Percentiles rank a stretch among this genome's conserved stretches.
Conservation (phyloP, 2,329 filamentous ascomycete species). For the Stemphylium beticola region DNA sequence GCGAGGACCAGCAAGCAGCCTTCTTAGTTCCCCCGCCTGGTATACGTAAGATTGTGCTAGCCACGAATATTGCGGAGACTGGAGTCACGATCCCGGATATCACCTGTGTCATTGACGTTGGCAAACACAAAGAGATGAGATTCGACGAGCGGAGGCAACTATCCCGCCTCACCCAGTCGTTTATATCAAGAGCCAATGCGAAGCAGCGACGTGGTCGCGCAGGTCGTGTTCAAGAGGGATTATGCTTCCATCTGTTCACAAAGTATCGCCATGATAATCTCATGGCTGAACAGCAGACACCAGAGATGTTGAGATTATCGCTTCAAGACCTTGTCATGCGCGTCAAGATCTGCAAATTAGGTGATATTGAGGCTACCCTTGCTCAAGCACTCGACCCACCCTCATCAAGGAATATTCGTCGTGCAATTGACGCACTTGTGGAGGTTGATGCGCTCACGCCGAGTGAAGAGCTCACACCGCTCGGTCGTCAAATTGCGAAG, state of each 20-base stretch:
- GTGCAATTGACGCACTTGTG: conserved; percentile 89
- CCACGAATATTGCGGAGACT: conserved; percentile 97
- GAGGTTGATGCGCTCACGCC: conserved; percentile 89
- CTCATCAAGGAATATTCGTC: conserved; percentile 87
- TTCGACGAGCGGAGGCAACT: conserved; percentile 93
- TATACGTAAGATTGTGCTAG: conserved; percentile 88
- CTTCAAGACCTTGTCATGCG: conserved; percentile 93
- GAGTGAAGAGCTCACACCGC: conserved; percentile 80
- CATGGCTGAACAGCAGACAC: conserved; percentile 91
- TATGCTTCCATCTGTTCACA: conserved; percentile 97
- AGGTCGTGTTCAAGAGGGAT: conserved; percentile 90
- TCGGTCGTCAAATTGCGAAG: conserved; percentile 85
- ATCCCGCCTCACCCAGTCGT: conserved; percentile 88
- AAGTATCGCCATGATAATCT: conserved; percentile 82
- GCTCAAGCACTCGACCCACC: conserved; percentile 88
- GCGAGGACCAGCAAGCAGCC: conserved; percentile 92
- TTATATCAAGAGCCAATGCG: conserved; percentile 93
- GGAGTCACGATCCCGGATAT: conserved; percentile 98
- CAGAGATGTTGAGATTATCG: conserved; percentile 92
- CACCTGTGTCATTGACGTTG: conserved; percentile 94
- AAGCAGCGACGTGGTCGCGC: conserved; percentile 94
- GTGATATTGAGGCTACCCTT: conserved; percentile 88
- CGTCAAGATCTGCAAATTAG: conserved; percentile 96
- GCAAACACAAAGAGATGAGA: conserved; percentile 96
- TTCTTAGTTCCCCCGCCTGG: conserved; percentile 85